Conservation (phyloP, 352 stramenopile genomes). For the Globisporangium abappressorium region DNA sequence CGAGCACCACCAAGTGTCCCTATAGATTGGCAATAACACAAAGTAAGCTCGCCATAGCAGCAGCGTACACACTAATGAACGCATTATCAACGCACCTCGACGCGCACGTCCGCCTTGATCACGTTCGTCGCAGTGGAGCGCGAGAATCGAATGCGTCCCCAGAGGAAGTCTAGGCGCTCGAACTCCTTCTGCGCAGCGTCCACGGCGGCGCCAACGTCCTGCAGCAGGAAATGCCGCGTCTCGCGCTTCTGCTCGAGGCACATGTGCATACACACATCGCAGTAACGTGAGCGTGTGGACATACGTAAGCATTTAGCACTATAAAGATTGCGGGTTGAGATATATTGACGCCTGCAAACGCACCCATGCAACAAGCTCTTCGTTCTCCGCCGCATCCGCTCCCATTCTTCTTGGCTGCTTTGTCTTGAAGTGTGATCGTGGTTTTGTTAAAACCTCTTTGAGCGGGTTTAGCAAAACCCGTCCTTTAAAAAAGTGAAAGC, state of each 20-base stretch:
- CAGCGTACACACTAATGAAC: not conserved
- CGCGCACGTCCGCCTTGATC: conserved; percentile 68
- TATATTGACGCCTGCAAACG: not conserved
- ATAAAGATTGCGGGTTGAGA: not conserved
- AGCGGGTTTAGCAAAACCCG: too few relatives aligned
- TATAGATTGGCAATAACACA: too few relatives aligned
- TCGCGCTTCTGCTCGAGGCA: conserved; percentile 43
- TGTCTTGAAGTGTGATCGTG: not conserved
- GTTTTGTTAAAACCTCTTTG: too few relatives aligned
- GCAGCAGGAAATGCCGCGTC: conserved; percentile 54
- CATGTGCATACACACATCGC: not conserved
- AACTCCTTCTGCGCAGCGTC: conserved; percentile 57
- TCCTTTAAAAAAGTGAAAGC: too few relatives aligned
- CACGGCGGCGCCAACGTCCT: conserved; percentile 50
- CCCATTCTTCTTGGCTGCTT: not conserved
- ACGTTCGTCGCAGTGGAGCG: conserved; percentile 33
- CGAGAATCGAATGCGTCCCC: conserved; percentile 72
- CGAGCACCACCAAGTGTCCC: too few relatives aligned
- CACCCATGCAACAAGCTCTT: conserved; percentile 53
- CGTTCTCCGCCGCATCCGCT: conserved; percentile 15
- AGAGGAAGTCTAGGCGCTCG: conserved; percentile 81
- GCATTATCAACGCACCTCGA: conserved; percentile 37
- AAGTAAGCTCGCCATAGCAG: not conserved
- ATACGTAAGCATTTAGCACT: not conserved
- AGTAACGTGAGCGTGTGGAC: not conserved